phyloP scores from a whole-genome alignment of 768 basidiomycete species.

The Sistotremastrum suecicum region DNA sequence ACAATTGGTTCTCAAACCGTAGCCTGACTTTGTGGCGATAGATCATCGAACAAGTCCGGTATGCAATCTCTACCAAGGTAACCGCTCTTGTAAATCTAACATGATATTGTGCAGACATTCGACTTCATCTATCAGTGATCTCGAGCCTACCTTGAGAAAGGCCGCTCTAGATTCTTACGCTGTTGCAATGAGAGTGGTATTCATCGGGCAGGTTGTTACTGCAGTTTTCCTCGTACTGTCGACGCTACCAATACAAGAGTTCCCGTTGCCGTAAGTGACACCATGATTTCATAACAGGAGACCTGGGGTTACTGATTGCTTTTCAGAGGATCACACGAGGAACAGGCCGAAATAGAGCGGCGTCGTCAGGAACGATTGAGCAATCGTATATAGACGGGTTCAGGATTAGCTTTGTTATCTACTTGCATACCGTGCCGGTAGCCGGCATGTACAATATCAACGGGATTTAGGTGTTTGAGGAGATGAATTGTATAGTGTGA shows the following conservation, averaged over 20 bases:
- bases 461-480: no score
- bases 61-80: conserved; percentile 8
- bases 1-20: conserved; percentile 3
- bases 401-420: no score
- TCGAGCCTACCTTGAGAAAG: conserved; percentile 38
- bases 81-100: not conserved
- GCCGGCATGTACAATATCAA: no score
- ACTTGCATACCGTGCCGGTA: no score
- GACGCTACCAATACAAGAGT: conserved; percentile 66
- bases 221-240: conserved; percentile 54
- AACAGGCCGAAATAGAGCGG: conserved; percentile 44
- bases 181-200: conserved; percentile 66
- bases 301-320: not conserved
- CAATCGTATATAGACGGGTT: no score
- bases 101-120: conserved; percentile 17
- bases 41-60: conserved; percentile 66
- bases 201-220: conserved; percentile 62
- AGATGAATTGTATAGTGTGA: no score
- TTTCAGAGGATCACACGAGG: conserved; percentile 44
- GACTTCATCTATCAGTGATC: conserved; percentile 52
- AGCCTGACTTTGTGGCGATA: conserved; percentile 16
- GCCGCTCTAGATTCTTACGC: conserved; percentile 69
- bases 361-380: conserved; percentile 1
- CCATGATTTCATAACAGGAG: not conserved
- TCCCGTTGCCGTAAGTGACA: conserved; percentile 34